A percentile compares a stretch with the other conserved stretches of the same genome.
These are phyloP conservation scores for Cryptococcus floricola DNA, from an alignment of 1,284 basidiomycete species.

Conservation along the genomic window DNA sequence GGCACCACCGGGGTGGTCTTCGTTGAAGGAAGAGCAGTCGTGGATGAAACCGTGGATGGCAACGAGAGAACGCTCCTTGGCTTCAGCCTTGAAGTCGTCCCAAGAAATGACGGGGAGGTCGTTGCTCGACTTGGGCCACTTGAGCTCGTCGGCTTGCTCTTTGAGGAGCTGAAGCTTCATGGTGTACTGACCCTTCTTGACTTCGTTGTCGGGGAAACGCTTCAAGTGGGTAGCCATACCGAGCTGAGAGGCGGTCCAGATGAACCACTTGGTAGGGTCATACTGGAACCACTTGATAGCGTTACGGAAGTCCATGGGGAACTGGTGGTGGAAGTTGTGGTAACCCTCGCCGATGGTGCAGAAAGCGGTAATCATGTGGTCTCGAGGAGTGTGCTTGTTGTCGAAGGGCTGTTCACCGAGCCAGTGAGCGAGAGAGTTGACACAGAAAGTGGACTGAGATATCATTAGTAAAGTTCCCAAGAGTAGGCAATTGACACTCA, in stretches of 20 bases:
- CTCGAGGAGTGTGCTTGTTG: constrained; percentile 89
- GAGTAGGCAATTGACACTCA: constrained; percentile 48
- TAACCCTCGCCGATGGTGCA: constrained; percentile 89
- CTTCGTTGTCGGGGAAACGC: constrained; percentile 90
- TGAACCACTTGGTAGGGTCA: constrained; percentile 77
- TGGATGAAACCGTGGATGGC: constrained; percentile 87
- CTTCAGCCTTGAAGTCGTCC: constrained; percentile 72
- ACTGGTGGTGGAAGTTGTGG: constrained; percentile 93
- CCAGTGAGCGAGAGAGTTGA: constrained; percentile 93
- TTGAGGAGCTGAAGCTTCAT: constrained; percentile 85
- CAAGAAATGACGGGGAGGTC: constrained; percentile 78
- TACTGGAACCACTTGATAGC: constrained; percentile 91
- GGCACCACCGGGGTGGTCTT: constrained; percentile 83
- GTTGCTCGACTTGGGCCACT: constrained; percentile 67
- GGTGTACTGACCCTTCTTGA: constrained; percentile 83
- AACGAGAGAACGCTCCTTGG: constrained; percentile 69
- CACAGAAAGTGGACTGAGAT: constrained; percentile 80
- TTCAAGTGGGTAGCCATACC: constrained; percentile 84
- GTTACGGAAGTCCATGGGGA: constrained; percentile 91
- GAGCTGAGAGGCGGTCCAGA: constrained; percentile 60
- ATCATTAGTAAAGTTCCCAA: neutral
- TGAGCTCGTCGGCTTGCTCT: constrained; percentile 63
- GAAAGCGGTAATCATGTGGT: constrained; percentile 81
- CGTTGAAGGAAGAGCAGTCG: constrained; percentile 77
- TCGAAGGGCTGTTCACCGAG: constrained; percentile 87